Base-by-base conservation (phyloP, 1,284 basidiomycete genomes). In the Apiotrichum sp. region DNA sequence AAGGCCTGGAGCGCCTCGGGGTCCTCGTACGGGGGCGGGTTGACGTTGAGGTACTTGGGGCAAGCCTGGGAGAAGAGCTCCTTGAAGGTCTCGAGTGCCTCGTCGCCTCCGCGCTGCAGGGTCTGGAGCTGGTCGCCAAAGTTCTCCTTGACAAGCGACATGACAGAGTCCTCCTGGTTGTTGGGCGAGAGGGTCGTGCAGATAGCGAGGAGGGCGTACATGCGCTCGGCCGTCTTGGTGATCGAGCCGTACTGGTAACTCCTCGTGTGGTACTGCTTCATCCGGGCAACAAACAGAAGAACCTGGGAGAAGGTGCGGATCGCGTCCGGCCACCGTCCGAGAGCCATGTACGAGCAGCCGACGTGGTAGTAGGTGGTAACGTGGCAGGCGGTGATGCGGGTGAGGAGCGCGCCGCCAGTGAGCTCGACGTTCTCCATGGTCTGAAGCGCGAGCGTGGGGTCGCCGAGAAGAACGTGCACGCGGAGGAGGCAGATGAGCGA, bases 181-280 rank as follows among this genome's bases (percentile, higher is more conserved):
- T 84, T 86, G 36, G 95, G 93, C 31, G 92, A 92, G 10, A 98
- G 81, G 0, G 90, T 88, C 66, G 91, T 89, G 78, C 91, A 93
- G 62, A 98, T 86, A 7, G 93, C 90, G 62, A 97, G 88, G 22
- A 98, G 78, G 4, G 93, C 92, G 72, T 98, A 96, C 93, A 98
- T 98, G 51, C 95, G 81, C 74, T 98, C 95, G 8, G 90, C 93
- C 33, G 88, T 93, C 81, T 97, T 98, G 80, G 87, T 93, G 77
- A 98, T 96, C 88, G 95, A 92, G 69, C 97, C 93, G 70, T 96
- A 96, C 75, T 97, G 93, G 74, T 96, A 96, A 71, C 88, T 90
- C 61, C 93, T 80, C 6, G 92, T 96, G 79, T 97, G 93, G 77
- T 96, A 97, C 73, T 93, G 90, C 64, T 89, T 83, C 85, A 89